Evolutionary conservation across 441 rosid genomes (phyloP), one percentile per base, ranked within the genome.

Genomic region (Biscutella laevigata): DNA sequence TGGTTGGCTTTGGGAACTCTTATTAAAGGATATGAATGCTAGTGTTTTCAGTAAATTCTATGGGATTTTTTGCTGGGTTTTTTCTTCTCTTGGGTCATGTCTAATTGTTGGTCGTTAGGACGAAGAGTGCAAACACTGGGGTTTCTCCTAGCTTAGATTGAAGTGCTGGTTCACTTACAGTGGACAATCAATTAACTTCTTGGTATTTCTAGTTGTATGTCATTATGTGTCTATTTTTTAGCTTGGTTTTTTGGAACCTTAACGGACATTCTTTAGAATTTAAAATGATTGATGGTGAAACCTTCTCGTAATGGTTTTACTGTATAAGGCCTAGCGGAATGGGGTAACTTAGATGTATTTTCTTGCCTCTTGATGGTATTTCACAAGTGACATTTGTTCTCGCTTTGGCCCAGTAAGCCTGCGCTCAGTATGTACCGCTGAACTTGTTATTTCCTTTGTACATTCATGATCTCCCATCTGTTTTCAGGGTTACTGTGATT

Each of bases 391-490:
- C 26, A 49, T 54, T 50, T 38, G 48, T 32, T 59, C 51, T 46
- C 51, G 19, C n/a, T 53, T 21, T 60, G 33, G 39, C 49, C 27
- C 37, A 28, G 4, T 41, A 4, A 24, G 36, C 49, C 38, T 30
- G 52, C 52, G 53, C 26, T 19, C 49, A 34, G 51, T 53, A 39
- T 54, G 52, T 61, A 22, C 46, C 40, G 37, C 32, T 49, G 44
- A 68, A 28, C 32, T 8, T 13, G 10, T 42, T 49, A 20, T 48
- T 50, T 17, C 11, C 25, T 34, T 28, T 32, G 12, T 51, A 57
- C 44, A 52, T 24, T 17, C 29, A 46, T 49, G 50, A 59, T 58
- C 41, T 37, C 37, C 53, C 45, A 28, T 58, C 19, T 25, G 30
- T 40, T 13, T 36, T 44, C 42, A 39, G 19, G 26, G 32, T 25